These are phyloP conservation scores for Hyparrhenia diplandra DNA, from an alignment of 176 grass and related monocot species.

Conservation along the genomic window DNA sequence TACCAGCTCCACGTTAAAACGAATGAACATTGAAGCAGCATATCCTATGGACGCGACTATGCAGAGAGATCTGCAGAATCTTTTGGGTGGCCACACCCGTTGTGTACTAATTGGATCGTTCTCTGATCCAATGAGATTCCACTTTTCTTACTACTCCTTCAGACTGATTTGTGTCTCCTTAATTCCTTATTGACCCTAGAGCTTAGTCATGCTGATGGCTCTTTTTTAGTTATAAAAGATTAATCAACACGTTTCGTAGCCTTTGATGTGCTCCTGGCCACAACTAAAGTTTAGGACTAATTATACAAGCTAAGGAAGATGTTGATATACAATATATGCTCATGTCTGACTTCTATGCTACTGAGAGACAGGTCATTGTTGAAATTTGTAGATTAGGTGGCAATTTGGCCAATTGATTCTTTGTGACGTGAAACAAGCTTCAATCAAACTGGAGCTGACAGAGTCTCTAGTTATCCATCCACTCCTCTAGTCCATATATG, in stretches of 20 bases:
- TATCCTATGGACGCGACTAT: not conserved
- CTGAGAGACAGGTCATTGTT: not conserved
- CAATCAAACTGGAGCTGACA: not conserved
- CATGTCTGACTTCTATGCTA: conserved; percentile 10
- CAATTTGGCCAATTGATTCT: conserved; percentile 8
- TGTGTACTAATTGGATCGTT: not conserved
- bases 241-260: not conserved
- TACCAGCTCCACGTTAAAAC: not conserved
- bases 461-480: not conserved
- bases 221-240: not conserved
- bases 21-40: not conserved
- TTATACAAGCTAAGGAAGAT: not conserved
- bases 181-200: not conserved
- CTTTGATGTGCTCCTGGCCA: not conserved
- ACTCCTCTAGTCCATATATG: not conserved
- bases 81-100: not conserved
- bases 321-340: not conserved
- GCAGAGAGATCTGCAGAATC: not conserved
- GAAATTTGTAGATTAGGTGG: not conserved
- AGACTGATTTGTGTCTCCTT: not conserved
- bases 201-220: not conserved
- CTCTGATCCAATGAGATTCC: not conserved
- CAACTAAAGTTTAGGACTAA: not conserved
- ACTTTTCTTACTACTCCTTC: not conserved
- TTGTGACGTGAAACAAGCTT: not conserved